These are phyloP conservation scores for Phyllosticta paracitricarpa DNA, from an alignment of 2,329 filamentous ascomycete genomes.

Conservation along the genomic window DNA sequence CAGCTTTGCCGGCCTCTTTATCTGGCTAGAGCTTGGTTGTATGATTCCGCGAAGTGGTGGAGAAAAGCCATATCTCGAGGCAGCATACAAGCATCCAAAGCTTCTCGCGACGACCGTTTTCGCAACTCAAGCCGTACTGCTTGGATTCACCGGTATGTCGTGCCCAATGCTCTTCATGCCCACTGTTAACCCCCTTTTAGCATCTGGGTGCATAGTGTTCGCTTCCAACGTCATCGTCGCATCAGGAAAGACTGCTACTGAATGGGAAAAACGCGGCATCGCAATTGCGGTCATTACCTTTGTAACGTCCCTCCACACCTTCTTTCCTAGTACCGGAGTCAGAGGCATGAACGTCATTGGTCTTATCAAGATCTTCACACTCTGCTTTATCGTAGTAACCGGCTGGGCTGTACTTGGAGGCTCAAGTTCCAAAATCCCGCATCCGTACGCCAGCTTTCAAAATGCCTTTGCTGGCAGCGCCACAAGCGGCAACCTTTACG, in stretches of 20 bases:
- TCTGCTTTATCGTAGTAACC: constrained; percentile 30
- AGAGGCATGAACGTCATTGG: constrained; percentile 30
- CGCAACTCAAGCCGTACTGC: constrained; percentile 51
- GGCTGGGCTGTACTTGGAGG: constrained; percentile 21
- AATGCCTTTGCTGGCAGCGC: constrained; percentile 20
- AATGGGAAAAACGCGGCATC: constrained; percentile 42
- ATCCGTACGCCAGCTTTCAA: constrained; percentile 20
- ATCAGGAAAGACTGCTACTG: constrained; percentile 40
- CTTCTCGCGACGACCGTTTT: constrained; percentile 56
- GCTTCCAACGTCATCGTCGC: constrained; percentile 56
- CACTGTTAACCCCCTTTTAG: constrained; percentile 16
- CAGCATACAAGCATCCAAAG: constrained; percentile 52
- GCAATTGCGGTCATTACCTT: constrained; percentile 28
- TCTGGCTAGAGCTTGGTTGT: constrained; percentile 58
- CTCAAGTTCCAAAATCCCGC: constrained; percentile 18
- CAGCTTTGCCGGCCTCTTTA: constrained; percentile 50
- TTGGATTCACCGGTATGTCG: constrained; percentile 41
- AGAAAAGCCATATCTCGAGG: constrained; percentile 60
- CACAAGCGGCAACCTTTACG: constrained; percentile 48
- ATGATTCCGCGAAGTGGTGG: constrained; percentile 63
- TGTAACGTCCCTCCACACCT: constrained; percentile 29
- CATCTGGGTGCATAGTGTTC: constrained; percentile 61
- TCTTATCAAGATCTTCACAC: constrained; percentile 30
- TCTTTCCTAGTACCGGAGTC: constrained; percentile 27
- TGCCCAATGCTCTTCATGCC: not conserved